Base-by-base conservation (phyloP, 192 early-diverging fungal genomes). In the Gigaspora rosea region DNA sequence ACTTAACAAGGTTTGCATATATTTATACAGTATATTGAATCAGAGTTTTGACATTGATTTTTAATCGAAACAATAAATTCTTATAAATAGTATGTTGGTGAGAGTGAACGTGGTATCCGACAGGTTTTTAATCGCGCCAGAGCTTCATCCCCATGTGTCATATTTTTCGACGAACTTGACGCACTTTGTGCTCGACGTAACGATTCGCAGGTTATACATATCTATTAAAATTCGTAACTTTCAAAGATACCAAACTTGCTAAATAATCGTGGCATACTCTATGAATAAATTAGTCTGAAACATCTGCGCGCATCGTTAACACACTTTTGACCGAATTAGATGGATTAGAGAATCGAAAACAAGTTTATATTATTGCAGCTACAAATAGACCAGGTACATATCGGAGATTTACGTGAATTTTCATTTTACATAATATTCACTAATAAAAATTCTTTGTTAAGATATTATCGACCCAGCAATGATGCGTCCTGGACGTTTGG, bases 131-230 rank as follows among this genome's bases (percentile, higher is more conserved):
- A 93, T 33, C 88, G 97, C 32, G 97, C 97, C 8, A 90, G 93
- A 57, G 92, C 95, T 1, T 98, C 96, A 4, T 88, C 92, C 13
- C 96, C 98, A 15, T 99, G 98, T 78, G 93, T 99, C 3, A 92
- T 99, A 47, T 99, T 98, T 80, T 98, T 99, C 85, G 98, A 99
- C 78, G 96, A 99, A 82, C 84, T 99, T 22, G 98, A 99, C 78
- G 96, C 96, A 1, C 86, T 99, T 48, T 95, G 94, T 78, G 90
- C 95, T 59, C 88, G 94, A 68, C 95, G 95, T 68, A 93, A 95
- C 78, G 95, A 97, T 54, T 85, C 90, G 58, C 92, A 96, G 88
- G 92, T 94, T 85, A 73, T 36, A 49, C 4, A 35, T 22, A 22
- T 6, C 66, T 72, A 51, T 80, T 76, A 75, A 27, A n/a, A 82